Percentiles rank a stretch among this genome's conserved stretches.
Evolutionary conservation across 306 rosid genomes (phyloP).

Genomic region (Vigna angularis): DNA sequence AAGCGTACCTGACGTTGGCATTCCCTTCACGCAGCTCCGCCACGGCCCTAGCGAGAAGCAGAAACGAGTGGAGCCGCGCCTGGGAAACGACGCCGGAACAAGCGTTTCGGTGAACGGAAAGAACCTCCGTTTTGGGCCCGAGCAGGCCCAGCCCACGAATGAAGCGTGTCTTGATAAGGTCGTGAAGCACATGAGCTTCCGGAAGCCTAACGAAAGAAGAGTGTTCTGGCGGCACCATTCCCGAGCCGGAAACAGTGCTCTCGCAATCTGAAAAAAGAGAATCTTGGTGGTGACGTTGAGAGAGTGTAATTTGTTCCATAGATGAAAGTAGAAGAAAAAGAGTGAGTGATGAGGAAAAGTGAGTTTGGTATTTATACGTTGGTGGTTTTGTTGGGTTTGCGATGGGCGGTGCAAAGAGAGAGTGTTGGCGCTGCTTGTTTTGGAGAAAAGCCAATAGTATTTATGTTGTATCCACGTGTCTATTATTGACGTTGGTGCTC

Average conservation of each 20-base stretch:
- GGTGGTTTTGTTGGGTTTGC: neutral
- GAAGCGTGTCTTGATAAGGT: constrained; percentile 59
- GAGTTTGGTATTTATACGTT: neutral
- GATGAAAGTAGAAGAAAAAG: neutral
- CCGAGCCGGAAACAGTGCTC: neutral
- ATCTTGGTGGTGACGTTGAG: neutral
- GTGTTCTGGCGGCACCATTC: neutral
- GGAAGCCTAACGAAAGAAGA: constrained; percentile 33
- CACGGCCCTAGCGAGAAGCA: constrained; percentile 56
- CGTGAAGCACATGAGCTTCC: constrained; percentile 57
- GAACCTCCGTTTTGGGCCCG: constrained; percentile 50
- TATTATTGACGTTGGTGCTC: no score
- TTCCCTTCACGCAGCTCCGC: constrained; percentile 60
- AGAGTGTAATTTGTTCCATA: neutral
- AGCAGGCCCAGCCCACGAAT: constrained; percentile 53
- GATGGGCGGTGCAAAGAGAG: neutral
- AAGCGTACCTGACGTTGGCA: constrained; percentile 76
- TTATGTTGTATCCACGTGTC: neutral
- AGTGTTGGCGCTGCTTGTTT: constrained; percentile 6
- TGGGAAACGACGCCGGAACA: constrained; percentile 50
- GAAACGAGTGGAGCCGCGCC: constrained; percentile 71
- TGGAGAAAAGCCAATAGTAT: neutral
- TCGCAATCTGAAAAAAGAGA: neutral
- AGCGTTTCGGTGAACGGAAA: constrained; percentile 53
- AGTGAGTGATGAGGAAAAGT: no score